Base-by-base conservation (phyloP, 306 rosid genomes). In the Prunus mume region DNA sequence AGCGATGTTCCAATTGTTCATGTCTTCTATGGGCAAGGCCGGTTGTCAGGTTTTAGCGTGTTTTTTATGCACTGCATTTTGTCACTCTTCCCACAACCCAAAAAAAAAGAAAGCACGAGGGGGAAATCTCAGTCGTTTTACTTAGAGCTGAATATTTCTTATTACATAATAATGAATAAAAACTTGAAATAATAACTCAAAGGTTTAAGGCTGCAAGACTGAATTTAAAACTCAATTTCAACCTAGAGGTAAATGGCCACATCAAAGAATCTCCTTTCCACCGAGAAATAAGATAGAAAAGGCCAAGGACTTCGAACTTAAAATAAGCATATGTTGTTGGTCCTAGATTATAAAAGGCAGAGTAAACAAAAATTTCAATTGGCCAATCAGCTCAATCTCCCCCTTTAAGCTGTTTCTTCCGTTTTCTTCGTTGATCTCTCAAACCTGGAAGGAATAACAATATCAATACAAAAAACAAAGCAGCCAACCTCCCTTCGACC, bases 341-440 rank as follows among this genome's bases (percentile, higher is more conserved):
- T 32, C 38, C 38, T 32, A 32, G 38, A 32, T 66, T 41, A 8
- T 62, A 20, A 62, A 15, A 10, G 5, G 12, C 20, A 17, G 45
- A 69, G 34, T 20, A 45, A 13, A 5, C 38, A 32, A 68, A 46
- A 22, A 64, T 58, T 12, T 9, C 41, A 15, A 65, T 11, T 27
- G 50, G 9, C 49, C 47, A 1, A 30, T n/a, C 30, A 12, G 41
- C 46, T 77, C 78, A 18, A 34, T 85, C 74, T 69, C 64, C 63
- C 25, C 67, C 86, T 47, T 87, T 88, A 19, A 68, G 76, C 76
- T 78, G 74, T 73, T 78, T 92, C 84, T 78, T 84, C 84, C 77
- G 84, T 81, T 92, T 92, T 85, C 95, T 86, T 18, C 93, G 89
- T 81, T 89, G 91, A 82, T 92, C 97, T 72, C 83, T 91, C 80